These are phyloP conservation scores for Didymella sp. DNA, from an alignment of 2,329 filamentous ascomycete species.

Conservation along the genomic window DNA sequence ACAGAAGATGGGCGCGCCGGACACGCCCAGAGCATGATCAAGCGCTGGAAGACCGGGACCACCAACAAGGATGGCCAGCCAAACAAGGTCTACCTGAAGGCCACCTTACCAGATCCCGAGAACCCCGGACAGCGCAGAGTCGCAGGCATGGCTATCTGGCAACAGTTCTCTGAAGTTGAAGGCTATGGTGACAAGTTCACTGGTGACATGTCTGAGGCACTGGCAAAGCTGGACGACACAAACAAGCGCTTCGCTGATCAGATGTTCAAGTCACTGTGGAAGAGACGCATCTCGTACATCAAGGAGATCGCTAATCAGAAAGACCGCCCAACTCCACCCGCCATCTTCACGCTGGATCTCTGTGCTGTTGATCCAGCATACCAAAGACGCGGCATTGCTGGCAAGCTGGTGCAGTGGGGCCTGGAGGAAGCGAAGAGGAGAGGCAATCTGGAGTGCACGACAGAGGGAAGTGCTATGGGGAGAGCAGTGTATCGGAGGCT, in stretches of 20 bases:
- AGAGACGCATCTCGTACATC: conserved; percentile 46
- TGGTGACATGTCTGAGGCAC: conserved; percentile 30
- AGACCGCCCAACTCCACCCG: conserved; percentile 46
- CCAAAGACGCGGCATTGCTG: conserved; percentile 55
- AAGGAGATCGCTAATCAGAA: conserved; percentile 48
- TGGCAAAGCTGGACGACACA: conserved; percentile 50
- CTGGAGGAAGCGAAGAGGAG: conserved; percentile 45
- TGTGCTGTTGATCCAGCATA: conserved; percentile 60
- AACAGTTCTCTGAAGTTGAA: conserved; percentile 58
- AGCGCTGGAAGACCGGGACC: conserved; percentile 53
- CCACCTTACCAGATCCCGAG: conserved; percentile 53
- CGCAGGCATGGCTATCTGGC: conserved; percentile 64
- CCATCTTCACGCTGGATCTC: conserved; percentile 57
- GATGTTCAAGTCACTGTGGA: conserved; percentile 54
- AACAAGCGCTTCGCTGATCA: conserved; percentile 59
- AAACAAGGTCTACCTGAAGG: conserved; percentile 63
- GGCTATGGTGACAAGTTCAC: conserved; percentile 56
- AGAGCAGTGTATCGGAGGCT: conserved; percentile 41
- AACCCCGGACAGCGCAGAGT: conserved; percentile 42
- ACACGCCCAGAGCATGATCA: conserved; percentile 50
- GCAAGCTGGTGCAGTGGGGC: conserved; percentile 44
- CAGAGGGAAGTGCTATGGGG: conserved; percentile 48
- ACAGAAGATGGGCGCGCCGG: conserved; percentile 54
- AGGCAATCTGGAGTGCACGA: conserved; percentile 46
- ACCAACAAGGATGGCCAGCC: conserved; percentile 55